Evolutionary conservation across 192 early-diverging fungal genomes (phyloP).

Genomic region (Martensiomyces pterosporus): DNA sequence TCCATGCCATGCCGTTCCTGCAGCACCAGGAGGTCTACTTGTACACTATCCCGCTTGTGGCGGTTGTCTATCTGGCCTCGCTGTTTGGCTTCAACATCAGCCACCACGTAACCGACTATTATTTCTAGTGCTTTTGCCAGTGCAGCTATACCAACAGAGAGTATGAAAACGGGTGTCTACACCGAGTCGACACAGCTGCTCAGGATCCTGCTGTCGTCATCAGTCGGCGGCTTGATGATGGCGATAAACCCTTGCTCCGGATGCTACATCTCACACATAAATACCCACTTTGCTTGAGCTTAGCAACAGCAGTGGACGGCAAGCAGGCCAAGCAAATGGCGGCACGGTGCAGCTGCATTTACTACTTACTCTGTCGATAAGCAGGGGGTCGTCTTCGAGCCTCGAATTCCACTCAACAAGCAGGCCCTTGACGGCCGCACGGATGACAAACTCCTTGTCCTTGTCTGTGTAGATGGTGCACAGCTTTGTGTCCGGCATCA

Average conservation of each 20-base stretch:
- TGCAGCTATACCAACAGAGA: too few relatives aligned
- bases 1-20: slow-evolving; percentile 93
- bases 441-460: slow-evolving; percentile 17
- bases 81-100: slow-evolving; percentile 78
- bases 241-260: slow-evolving; percentile 26
- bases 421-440: slow-evolving; percentile 30
- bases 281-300: too few relatives aligned
- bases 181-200: too few relatives aligned
- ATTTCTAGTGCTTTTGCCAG: too few relatives aligned
- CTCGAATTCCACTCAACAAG: slow-evolving; percentile 43
- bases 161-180: too few relatives aligned
- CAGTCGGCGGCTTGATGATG: slow-evolving; percentile 34
- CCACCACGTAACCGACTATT: slow-evolving; percentile 65
- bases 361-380: too few relatives aligned
- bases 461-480: slow-evolving; percentile 21
- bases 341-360: too few relatives aligned
- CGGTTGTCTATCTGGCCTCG: slow-evolving; percentile 57
- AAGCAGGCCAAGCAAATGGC: too few relatives aligned
- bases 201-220: slow-evolving; percentile 24
- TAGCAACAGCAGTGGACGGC: too few relatives aligned
- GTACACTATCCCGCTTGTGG: slow-evolving; percentile 73
- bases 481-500: slow-evolving; percentile 33
- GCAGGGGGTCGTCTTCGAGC: slow-evolving; percentile 17
- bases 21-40: slow-evolving; percentile 84
- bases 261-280: too few relatives aligned